Evolutionary conservation across 768 basidiomycete genomes (phyloP).

Genomic region (Trametes villosa): DNA sequence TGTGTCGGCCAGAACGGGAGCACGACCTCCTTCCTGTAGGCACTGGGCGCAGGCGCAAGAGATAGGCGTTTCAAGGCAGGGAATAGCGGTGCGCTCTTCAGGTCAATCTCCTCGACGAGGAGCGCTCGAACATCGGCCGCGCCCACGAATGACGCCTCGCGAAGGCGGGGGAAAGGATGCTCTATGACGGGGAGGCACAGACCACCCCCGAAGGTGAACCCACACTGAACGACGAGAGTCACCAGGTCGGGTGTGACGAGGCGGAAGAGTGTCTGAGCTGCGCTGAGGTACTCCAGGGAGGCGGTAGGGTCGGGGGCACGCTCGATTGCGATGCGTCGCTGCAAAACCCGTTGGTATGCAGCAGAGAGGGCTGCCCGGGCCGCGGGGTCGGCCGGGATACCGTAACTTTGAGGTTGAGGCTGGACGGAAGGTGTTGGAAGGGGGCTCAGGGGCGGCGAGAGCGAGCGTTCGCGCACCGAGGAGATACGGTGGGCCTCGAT

Average conservation of each 20-base stretch:
- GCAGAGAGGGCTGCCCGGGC: too few relatives aligned
- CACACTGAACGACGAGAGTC: not conserved
- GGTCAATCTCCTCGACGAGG: not conserved
- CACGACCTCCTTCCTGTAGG: not conserved
- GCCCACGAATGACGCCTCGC: not conserved
- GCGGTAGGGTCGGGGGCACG: too few relatives aligned
- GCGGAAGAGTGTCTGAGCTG: not conserved
- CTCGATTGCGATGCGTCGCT: too few relatives aligned
- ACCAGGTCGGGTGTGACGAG: not conserved
- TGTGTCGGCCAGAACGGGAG: not conserved
- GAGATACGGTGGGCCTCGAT: too few relatives aligned
- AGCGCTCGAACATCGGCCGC: not conserved
- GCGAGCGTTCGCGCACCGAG: too few relatives aligned
- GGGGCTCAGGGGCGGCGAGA: too few relatives aligned
- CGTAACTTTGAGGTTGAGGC: too few relatives aligned
- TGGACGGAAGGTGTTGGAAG: too few relatives aligned
- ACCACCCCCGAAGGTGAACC: not conserved
- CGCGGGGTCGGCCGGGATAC: too few relatives aligned
- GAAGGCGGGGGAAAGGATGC: not conserved
- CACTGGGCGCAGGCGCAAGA: not conserved
- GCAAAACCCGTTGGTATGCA: too few relatives aligned
- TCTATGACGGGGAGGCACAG: not conserved
- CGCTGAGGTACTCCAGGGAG: not conserved
- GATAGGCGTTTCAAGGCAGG: not conserved
- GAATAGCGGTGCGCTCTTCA: not conserved